Conservation (phyloP, 306 rosid species). For the Corylus americana region DNA sequence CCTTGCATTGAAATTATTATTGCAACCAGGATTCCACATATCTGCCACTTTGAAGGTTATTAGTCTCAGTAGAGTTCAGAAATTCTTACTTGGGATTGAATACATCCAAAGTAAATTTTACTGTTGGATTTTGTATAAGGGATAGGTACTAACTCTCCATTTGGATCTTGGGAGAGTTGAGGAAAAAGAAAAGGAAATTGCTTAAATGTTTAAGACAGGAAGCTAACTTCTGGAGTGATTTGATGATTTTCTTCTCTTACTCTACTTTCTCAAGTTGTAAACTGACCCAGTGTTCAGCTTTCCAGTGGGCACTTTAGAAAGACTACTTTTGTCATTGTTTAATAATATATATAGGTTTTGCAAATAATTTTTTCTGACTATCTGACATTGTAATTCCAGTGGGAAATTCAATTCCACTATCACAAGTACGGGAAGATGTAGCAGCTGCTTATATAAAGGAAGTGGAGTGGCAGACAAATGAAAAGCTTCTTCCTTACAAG, state of each 20-base stretch:
- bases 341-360: neutral
- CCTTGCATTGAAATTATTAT: no score
- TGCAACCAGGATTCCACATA: neutral
- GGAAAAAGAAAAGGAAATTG: conserved; percentile 2
- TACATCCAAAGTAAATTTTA: neutral
- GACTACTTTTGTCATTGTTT: neutral
- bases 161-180: neutral
- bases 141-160: neutral
- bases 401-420: conserved; percentile 72
- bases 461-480: conserved; percentile 56
- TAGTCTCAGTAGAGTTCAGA: neutral
- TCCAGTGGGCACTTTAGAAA: neutral
- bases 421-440: conserved; percentile 61
- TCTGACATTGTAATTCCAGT: conserved; percentile 41
- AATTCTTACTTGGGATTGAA: neutral
- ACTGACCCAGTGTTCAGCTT: neutral
- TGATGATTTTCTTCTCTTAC: neutral
- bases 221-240: conserved; percentile 12
- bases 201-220: neutral
- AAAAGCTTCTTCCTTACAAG: conserved; percentile 74
- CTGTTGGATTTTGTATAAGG: neutral
- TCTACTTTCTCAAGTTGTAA: neutral
- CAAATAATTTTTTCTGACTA: neutral
- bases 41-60: conserved; percentile 13
- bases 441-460: conserved; percentile 68